Percentiles rank a stretch among this genome's conserved stretches.
Conservation (phyloP, 202 grass and related monocot genomes). For the Digitaria exilis region DNA sequence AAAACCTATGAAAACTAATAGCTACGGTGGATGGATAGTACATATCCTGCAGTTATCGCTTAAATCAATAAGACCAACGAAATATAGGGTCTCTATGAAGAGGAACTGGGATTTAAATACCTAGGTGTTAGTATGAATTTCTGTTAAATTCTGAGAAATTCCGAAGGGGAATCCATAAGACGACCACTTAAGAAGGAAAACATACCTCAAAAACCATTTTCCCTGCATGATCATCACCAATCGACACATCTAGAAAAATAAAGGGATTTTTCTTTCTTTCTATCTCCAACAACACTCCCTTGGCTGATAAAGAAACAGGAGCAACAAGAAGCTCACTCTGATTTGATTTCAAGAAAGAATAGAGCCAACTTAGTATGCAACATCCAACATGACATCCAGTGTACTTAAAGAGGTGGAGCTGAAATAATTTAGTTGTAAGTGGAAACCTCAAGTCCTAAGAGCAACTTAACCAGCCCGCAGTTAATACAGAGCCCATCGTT, state of each 20-base stretch:
- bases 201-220: constrained; percentile 64
- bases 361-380: neutral
- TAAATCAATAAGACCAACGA: constrained; percentile 12
- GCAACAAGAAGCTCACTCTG: constrained; percentile 3
- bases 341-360: constrained; percentile 1
- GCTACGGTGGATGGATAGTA: neutral
- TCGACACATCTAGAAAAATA: constrained; percentile 51
- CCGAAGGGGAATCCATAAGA: neutral
- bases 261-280: constrained; percentile 49
- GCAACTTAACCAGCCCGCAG: neutral
- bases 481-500: neutral
- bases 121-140: neutral
- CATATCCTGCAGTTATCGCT: neutral
- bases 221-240: constrained; percentile 37
- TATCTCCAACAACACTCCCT: constrained; percentile 29
- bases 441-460: neutral
- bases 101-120: neutral
- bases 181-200: neutral
- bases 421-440: neutral
- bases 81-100: neutral
- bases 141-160: neutral
- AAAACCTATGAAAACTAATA: neutral
- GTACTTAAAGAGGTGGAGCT: neutral
- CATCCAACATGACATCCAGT: neutral
- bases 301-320: neutral